phyloP scores from a whole-genome alignment of 108 stramenopile species.

The Hondaea fermentalgiana region DNA sequence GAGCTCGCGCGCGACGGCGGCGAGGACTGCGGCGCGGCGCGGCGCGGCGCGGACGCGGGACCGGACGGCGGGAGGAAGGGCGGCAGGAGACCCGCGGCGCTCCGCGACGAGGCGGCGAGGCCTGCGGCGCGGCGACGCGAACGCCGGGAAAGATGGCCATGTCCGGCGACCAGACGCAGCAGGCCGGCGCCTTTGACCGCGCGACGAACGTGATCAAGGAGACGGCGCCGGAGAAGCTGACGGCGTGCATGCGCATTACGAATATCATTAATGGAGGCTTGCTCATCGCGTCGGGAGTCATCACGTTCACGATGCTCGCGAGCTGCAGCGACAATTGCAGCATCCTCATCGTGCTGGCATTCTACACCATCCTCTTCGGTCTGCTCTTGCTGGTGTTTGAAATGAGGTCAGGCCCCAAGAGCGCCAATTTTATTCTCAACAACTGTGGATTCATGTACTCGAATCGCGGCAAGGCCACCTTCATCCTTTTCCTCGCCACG shows the following conservation, averaged over 20 bases:
- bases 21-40: too few relatives aligned
- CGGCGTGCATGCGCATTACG: background rate
- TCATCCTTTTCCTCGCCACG: background rate
- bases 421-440: background rate
- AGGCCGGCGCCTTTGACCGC: background rate
- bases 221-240: slow-evolving; percentile 12
- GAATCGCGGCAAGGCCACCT: slow-evolving; percentile 3
- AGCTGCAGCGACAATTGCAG: background rate
- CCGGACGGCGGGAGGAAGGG: too few relatives aligned
- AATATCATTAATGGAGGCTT: background rate
- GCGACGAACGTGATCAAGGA: slow-evolving; percentile 11
- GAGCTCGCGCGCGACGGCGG: too few relatives aligned
- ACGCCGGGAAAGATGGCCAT: background rate
- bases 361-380: background rate
- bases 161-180: background rate
- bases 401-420: background rate
- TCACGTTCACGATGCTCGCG: background rate
- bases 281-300: background rate
- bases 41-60: too few relatives aligned
- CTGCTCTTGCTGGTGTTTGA: background rate
- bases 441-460: slow-evolving; percentile 20
- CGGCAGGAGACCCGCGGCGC: too few relatives aligned
- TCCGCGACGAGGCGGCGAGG: too few relatives aligned
- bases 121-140: too few relatives aligned
- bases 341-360: background rate